Base-by-base conservation (phyloP, 2,329 filamentous ascomycete genomes). In the Alternaria sp. region DNA sequence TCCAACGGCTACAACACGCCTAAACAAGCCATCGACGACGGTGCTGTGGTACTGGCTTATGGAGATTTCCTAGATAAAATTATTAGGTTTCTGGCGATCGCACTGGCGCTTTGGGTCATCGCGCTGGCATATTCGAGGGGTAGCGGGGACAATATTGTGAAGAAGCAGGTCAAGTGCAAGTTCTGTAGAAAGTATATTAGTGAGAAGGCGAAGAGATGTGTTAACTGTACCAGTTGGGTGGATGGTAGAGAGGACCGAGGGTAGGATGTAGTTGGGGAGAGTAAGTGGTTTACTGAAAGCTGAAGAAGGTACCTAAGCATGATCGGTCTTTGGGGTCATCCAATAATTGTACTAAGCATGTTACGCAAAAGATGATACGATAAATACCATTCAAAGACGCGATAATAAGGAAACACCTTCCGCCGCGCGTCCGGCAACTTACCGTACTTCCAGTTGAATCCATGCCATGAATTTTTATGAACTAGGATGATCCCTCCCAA, bases 11-110 rank as follows among this genome's bases (percentile, higher is more conserved):
- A 93, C 78, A 92, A 90, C 69, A 93, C 91, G 2, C 80, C 91
- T 7, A 80, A 86, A 44, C 88, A 90, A 72, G 91, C 90, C 2
- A 84, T 89, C 62, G 85, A 87, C 5, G 90, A 93, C 66, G 90
- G 90, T 2, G 90, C 90, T 2, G 85, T 92, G 1, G 86, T 92
- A 20, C 83, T 92, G 81, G 89, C 90, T 1, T 92, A 91, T 65
- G 90, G 90, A 84, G 89, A 82, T 1, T 92, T 92, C 63, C 65
- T 91, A 50, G 88, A 88, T 70, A 87, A 89, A 56, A 68, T 89
- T 2, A 81, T 92, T 55, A 87, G 89, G 56, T 92, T 93, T 63
- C 43, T 89, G 25, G 85, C 88, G 54, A 82, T 92, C 5, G 90
- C 90, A 3, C 50, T 91, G 16, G 85, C 86, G 12, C 80, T 92